Conservation (phyloP, 768 basidiomycete species). For the Psilocybe cubensis region DNA sequence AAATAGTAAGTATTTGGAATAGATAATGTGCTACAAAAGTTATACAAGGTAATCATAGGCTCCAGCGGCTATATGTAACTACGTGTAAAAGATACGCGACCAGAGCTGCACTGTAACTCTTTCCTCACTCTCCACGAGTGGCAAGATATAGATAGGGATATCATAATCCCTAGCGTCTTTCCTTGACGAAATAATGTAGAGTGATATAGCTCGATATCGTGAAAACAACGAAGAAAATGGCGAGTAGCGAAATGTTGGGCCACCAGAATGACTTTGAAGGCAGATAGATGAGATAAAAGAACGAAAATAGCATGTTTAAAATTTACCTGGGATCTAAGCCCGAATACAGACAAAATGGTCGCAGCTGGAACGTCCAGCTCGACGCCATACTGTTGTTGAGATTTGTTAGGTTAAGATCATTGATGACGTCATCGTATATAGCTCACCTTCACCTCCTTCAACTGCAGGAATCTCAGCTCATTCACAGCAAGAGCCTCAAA, state of each 20-base stretch:
- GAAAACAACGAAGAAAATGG: constrained; percentile 84
- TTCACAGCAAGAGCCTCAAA: constrained; percentile 99
- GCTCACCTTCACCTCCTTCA: constrained; percentile 87
- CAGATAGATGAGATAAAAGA: neutral
- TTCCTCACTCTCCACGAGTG: neutral
- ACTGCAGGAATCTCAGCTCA: constrained; percentile 89
- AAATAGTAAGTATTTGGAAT: neutral
- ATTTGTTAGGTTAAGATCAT: constrained; percentile 4
- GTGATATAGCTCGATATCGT: constrained; percentile 77
- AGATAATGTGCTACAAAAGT: constrained; percentile 5
- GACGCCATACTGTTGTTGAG: constrained; percentile 77
- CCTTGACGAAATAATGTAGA: constrained; percentile 89
- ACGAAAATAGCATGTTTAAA: constrained; percentile 19
- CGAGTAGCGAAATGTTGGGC: constrained; percentile 89
- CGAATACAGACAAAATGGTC: constrained; percentile 92
- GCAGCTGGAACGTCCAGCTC: constrained; percentile 97
- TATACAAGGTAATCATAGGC: neutral
- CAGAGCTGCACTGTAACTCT: neutral
- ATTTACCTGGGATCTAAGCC: constrained; percentile 80
- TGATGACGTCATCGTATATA: neutral
- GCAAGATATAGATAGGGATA: neutral
- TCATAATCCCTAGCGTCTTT: constrained; percentile 52
- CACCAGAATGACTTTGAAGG: constrained; percentile 87
- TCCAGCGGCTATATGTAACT: neutral
- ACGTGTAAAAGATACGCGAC: neutral